Base-by-base conservation (phyloP, 139 green algal species). In the Chlamydomonas sp. region DNA sequence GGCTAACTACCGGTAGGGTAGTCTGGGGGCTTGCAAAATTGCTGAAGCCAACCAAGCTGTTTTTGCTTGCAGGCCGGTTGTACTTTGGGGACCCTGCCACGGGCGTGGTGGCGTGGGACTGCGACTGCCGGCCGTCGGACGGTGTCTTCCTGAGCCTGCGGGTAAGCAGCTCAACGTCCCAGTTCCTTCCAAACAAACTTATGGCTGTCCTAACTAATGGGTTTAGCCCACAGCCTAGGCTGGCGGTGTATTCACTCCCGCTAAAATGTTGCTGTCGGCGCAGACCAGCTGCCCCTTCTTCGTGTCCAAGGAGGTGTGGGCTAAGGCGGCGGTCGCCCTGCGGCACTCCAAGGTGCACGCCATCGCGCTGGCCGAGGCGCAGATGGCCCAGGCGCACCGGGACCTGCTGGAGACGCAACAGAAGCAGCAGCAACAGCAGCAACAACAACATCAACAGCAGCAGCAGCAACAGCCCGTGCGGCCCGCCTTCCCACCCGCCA, bases 41-140 rank as follows among this genome's bases (percentile, higher is more conserved):
- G 31, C 31, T 49, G 31, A 49, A 49, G 31, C 31, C 31, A 49
- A 49, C 31, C 31, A 49, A 49, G 31, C 31, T 49, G 31, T 49
- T 49, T 49, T 49, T 49, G 31, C 31, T 49, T 49, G 31, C 31
- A 49, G 31, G 90, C 0, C 91, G 95, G 5, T 87, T 97, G 6
- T 97, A 95, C 87, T 97, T 97, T 83, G 95, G 95, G 7, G 93
- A 97, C 82, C 68, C 84, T 5, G 90, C 92, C 17, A 95, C 89
- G 0, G 92, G 93, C 8, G 59, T 91, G 58, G 91, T 95, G 14
- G 77, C 89, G 8, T 97, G 93, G 93, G 95, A 97, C 90, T 95
- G 90, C 77, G 95, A 97, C 84, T 96, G 94, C 91, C 89, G 95
- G 6, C 95, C 95, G 0, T 95, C 91, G 16, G 95, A 97, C 83